Evolutionary conservation across 2,329 filamentous ascomycete species (phyloP), one percentile per base, ranked within the genome.

Genomic region (Ceratocystis alfenasii): DNA sequence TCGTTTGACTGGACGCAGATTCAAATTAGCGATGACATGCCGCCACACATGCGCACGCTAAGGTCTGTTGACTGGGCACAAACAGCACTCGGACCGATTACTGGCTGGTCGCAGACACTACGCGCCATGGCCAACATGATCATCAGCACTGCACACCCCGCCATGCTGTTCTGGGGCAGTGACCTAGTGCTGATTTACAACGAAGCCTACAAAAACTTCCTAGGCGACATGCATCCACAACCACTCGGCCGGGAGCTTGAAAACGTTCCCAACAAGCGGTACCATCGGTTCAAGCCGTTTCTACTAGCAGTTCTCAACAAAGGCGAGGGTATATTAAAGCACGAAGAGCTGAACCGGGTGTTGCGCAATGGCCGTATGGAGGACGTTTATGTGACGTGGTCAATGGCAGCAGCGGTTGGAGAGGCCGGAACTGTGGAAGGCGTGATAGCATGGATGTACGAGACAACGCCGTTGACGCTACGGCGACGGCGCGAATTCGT

Each of bases 1-100:
- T 87, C 84, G 41, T 93, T 92, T 72, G 90, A 95, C 74, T 94
- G 90, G 90, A 94, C 89, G 3, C 81, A 84, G 65, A 79, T 93
- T 62, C 83, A 87, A 1, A 63, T 87, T 12, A 82, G 82, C 3
- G 77, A 84, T 15, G 80, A 80, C 30, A 78, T 92, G 50, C 86
- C 87, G 1, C 76, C 79, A 7, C 89, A 94, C 72, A 87, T 93
- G 60, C 83, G 81, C 65, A 89, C 93, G 70, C 86, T 87, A 20
- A 83, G 87, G 46, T 84, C 82, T 48, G 74, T 87, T 45, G 86
- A 92, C 72, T 95, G 89, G 90, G 81, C 81, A 1, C 77, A 81
- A 0, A 94, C 89, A 1, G 77, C 85, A 3, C 77, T 94, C 1
- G 89, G 90, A 0, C 87, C 89, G 0, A 90, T 94, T 22, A 86